Conservation (phyloP, 1,284 basidiomycete genomes). For the Moniliophthora roreri region DNA sequence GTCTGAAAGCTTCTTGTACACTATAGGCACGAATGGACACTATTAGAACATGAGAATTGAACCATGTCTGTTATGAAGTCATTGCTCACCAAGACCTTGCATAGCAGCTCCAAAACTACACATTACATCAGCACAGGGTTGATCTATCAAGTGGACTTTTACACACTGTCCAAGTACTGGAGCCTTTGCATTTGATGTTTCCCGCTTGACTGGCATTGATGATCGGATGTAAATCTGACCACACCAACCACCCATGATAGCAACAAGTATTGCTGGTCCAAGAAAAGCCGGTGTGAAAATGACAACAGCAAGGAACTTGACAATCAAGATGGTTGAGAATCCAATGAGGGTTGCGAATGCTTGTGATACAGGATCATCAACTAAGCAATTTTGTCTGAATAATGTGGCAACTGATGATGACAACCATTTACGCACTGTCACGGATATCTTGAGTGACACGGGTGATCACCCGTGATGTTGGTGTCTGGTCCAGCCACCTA, state of each 20-base stretch:
- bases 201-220: slow-evolving; percentile 76
- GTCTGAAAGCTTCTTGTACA: slow-evolving; percentile 40
- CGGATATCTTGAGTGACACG: slow-evolving; percentile 42
- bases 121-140: not conserved
- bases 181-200: slow-evolving; percentile 67
- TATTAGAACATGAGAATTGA: slow-evolving; percentile 21
- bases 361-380: slow-evolving; percentile 6
- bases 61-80: not conserved
- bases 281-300: slow-evolving; percentile 41
- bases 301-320: slow-evolving; percentile 40
- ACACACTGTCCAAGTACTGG: slow-evolving; percentile 64
- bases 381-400: slow-evolving; percentile 34
- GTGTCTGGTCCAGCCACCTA: slow-evolving; percentile 53
- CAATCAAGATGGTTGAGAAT: slow-evolving; percentile 44
- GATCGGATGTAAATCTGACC: slow-evolving; percentile 64
- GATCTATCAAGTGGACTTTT: not conserved
- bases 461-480: slow-evolving; percentile 47
- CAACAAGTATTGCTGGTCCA: slow-evolving; percentile 33
- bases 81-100: slow-evolving; percentile 55
- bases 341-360: slow-evolving; percentile 39
- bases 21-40: slow-evolving; percentile 65
- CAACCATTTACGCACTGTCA: slow-evolving; percentile 8
- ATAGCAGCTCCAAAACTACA: slow-evolving; percentile 63
- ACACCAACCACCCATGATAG: slow-evolving; percentile 28
- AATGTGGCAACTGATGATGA: not conserved